Conservation (phyloP, 805 yeast species). For the Priceomyces melissophilus region DNA sequence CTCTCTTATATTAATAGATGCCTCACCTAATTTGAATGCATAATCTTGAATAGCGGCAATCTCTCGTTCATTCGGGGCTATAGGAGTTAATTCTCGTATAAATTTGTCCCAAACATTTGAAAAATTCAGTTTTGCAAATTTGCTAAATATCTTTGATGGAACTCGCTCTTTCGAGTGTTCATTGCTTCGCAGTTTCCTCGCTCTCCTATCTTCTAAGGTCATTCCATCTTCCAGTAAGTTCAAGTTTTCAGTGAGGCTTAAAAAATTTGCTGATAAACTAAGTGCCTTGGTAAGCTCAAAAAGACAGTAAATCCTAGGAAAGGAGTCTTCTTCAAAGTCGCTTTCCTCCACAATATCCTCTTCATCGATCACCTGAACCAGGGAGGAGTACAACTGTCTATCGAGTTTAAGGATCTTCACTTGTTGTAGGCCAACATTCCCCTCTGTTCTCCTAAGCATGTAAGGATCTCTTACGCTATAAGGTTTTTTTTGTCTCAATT, state of each 20-base stretch:
- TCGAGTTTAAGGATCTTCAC: conserved; percentile 9
- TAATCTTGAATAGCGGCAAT: conserved; percentile 22
- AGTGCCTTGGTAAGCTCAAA: conserved; percentile 17
- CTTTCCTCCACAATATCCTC: conserved; percentile 8
- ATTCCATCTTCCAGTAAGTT: conserved; percentile 3
- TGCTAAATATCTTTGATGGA: conserved; percentile 4
- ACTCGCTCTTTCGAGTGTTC: not conserved
- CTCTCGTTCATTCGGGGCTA: conserved; percentile 4
- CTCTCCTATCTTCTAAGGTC: not conserved
- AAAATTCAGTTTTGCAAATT: conserved; percentile 6
- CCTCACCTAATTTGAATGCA: conserved; percentile 27
- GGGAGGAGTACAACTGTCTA: conserved; percentile 5
- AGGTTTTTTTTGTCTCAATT: conserved; percentile 22
- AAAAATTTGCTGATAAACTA: conserved; percentile 10
- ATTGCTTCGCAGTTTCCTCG: too few relatives aligned
- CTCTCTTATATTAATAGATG: conserved; percentile 1
- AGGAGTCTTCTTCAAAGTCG: conserved; percentile 2
- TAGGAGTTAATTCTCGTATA: not conserved
- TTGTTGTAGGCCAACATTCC: conserved; percentile 10
- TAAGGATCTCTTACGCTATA: conserved; percentile 31
- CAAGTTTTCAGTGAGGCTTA: conserved; percentile 3
- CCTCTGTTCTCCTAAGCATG: conserved; percentile 11
- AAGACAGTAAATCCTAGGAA: conserved; percentile 8
- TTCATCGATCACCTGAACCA: conserved; percentile 5
- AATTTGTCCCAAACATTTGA: not conserved